phyloP scores from a whole-genome alignment of 2,329 filamentous ascomycete genomes.

The Ophiocordyceps camponoti-floridani region DNA sequence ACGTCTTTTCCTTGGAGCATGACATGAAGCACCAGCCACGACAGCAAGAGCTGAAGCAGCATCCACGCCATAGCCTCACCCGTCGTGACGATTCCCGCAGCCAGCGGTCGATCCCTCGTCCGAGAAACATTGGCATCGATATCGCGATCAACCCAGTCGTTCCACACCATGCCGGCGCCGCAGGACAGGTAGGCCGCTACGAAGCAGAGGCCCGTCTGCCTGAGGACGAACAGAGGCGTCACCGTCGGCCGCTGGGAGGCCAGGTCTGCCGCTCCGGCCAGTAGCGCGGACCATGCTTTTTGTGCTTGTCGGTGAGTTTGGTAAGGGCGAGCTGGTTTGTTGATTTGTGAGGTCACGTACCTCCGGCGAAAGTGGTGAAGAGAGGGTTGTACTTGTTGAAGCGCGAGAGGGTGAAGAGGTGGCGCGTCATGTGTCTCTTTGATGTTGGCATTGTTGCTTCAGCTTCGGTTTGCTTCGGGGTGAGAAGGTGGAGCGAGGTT shows the following conservation, averaged over 20 bases:
- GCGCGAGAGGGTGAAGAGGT: neutral
- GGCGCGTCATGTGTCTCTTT: neutral
- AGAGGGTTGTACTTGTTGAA: slow-evolving; percentile 2
- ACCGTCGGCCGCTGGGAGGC: neutral
- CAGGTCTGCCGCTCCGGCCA: neutral
- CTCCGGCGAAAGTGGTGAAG: slow-evolving; percentile 1
- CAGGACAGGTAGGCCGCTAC: slow-evolving; percentile 9
- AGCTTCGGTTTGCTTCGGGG: neutral
- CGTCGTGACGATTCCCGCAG: slow-evolving; percentile 7
- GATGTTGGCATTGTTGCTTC: neutral
- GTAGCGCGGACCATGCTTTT: neutral
- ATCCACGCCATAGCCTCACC: slow-evolving; percentile 5
- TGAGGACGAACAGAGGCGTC: slow-evolving; percentile 5
- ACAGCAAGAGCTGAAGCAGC: neutral
- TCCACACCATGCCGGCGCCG: slow-evolving; percentile 13
- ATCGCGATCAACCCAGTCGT: slow-evolving; percentile 11
- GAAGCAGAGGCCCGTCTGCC: slow-evolving; percentile 7
- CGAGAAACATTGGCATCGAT: slow-evolving; percentile 10
- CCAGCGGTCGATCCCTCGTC: slow-evolving; percentile 11
- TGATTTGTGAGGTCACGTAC: neutral
- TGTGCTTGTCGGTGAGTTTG: neutral
- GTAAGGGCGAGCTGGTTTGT: neutral
- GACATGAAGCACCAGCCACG: neutral
- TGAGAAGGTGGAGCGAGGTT: neutral
- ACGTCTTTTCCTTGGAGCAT: slow-evolving; percentile 1